These are phyloP conservation scores for Hypoxylon crocopeplum DNA, from an alignment of 495 filamentous ascomycete genomes.

Conservation along the genomic window DNA sequence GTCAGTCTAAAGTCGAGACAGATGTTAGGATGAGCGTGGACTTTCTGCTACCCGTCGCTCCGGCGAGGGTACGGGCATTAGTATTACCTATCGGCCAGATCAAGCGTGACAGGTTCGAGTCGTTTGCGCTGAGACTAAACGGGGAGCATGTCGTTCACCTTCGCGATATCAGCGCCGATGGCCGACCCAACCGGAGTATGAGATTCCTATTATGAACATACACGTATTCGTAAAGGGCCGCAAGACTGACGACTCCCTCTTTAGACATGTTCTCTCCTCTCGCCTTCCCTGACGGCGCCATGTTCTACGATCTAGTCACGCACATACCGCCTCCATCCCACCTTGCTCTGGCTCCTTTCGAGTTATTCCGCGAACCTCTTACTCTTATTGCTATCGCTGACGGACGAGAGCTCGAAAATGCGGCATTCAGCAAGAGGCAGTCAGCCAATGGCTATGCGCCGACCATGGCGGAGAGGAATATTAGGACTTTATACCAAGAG, in stretches of 20 bases:
- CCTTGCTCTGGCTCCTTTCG: constrained; percentile 81
- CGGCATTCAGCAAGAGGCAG: constrained; percentile 52
- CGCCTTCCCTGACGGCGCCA: constrained; percentile 85
- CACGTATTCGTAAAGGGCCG: constrained; percentile 24
- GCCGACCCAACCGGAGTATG: constrained; percentile 86
- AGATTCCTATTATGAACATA: not conserved
- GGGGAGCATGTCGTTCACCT: constrained; percentile 84
- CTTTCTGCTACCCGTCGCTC: constrained; percentile 84
- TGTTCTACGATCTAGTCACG: constrained; percentile 89
- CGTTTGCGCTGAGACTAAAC: constrained; percentile 79
- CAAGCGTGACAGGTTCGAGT: constrained; percentile 77
- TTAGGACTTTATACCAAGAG: constrained; percentile 65
- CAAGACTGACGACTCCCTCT: constrained; percentile 36
- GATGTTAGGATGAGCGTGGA: constrained; percentile 80
- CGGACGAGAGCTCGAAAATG: constrained; percentile 63
- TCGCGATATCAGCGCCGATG: constrained; percentile 89
- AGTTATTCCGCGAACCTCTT: constrained; percentile 80
- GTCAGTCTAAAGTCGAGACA: constrained; percentile 31
- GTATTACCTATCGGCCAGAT: constrained; percentile 87
- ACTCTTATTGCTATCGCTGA: constrained; percentile 82
- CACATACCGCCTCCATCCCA: constrained; percentile 79
- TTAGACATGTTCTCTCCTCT: constrained; percentile 94
- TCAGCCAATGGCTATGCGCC: constrained; percentile 53
- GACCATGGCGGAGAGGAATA: constrained; percentile 54
- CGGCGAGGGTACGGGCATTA: constrained; percentile 84